Evolutionary conservation across 345 rosid species (phyloP).

Genomic region (Citrus medica): DNA sequence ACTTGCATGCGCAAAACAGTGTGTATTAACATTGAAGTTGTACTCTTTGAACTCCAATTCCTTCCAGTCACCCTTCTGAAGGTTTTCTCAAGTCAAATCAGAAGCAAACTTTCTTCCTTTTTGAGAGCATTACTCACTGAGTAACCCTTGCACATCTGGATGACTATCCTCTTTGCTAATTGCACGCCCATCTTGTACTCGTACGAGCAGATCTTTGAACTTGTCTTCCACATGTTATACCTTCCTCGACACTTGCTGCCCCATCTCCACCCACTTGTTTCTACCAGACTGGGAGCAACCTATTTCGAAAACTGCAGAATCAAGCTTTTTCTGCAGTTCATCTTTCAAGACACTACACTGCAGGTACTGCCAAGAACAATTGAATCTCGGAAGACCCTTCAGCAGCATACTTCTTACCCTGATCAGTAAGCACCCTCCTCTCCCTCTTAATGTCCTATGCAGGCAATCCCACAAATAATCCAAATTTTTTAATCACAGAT

Average conservation of each 20-base stretch:
- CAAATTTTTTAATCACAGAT: background rate
- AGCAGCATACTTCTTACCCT: constrained; percentile 65
- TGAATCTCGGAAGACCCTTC: constrained; percentile 80
- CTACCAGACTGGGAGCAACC: constrained; percentile 75
- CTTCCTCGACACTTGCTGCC: constrained; percentile 82
- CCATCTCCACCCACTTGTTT: constrained; percentile 87
- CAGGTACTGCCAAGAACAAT: constrained; percentile 67
- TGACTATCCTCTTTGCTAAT: too few relatives aligned
- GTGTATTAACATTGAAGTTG: too few relatives aligned
- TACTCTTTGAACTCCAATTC: too few relatives aligned
- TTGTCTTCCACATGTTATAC: constrained; percentile 79
- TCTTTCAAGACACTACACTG: constrained; percentile 59
- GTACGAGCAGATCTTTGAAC: constrained; percentile 57
- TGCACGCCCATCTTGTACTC: constrained; percentile 16
- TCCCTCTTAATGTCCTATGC: constrained; percentile 69
- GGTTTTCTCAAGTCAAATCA: too few relatives aligned
- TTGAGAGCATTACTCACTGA: too few relatives aligned
- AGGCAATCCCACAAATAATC: background rate
- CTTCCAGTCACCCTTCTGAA: too few relatives aligned
- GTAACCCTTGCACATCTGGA: too few relatives aligned
- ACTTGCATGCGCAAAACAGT: too few relatives aligned
- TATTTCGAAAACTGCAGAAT: constrained; percentile 57
- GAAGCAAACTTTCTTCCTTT: too few relatives aligned
- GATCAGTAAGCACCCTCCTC: constrained; percentile 71
- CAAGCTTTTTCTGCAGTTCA: constrained; percentile 70